Base-by-base conservation (phyloP, 2,329 filamentous ascomycete species). In the Venturia asperata region DNA sequence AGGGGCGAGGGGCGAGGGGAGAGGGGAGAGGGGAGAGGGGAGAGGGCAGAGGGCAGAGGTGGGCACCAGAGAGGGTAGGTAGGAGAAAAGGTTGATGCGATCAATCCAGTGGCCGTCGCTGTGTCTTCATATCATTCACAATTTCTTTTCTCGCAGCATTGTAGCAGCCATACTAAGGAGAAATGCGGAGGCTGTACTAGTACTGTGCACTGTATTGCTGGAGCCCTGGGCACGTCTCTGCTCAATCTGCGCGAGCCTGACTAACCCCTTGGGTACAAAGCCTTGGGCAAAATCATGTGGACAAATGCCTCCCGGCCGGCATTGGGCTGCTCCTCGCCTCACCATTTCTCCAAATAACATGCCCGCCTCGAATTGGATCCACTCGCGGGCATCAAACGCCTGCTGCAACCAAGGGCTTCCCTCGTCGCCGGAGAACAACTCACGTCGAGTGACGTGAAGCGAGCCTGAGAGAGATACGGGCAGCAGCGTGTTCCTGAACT, bases 291-390 rank as follows among this genome's bases (percentile, higher is more conserved):
- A 55, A 55, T 17, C 17, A 34, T 11, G 45, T 24, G 19, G 15
- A 24, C 52, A 37, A 56, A n/a, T n/a, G 19, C 27, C 27, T 58
- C 27, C 52, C 15, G 37, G 52, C 52, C 17, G 30, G 52, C 52
- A 58, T 58, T 58, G 52, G 52, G 52, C 52, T 58, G 52, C 52
- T 58, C 5, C 13, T 5, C 52, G 52, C 52, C 52, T 58, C 52
- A 58, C 52, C 52, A 37, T 58, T 58, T 58, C 30, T 58, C 19
- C 9, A 58, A 37, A 34, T 37, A 56, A 6, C 9, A 30, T 30
- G 49, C 24, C 27, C 24, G 49, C 45, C 45, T 47, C 15, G 45
- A 7, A n/a, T 47, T 47, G 15, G 21, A n/a, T 42, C 41, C 34
- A 24, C 41, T 24, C 3, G 58, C 41, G 37, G 34, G 34, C 58